Percentiles rank a stretch among this genome's conserved stretches.
phyloP scores from a whole-genome alignment of 2,329 filamentous ascomycete species.

The Coniochaeta pulveracea region DNA sequence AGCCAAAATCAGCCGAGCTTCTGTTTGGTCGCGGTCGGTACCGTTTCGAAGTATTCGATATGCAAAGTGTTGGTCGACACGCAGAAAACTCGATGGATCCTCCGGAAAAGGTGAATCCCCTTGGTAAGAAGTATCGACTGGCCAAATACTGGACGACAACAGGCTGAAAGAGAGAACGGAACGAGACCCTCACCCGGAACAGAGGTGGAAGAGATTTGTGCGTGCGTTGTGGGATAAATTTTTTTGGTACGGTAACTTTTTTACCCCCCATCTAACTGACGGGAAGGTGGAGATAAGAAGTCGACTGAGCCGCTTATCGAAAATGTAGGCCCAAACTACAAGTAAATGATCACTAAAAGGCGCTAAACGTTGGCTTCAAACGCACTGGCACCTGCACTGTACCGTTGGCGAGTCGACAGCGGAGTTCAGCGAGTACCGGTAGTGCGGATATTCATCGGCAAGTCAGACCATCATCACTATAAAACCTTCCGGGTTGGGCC shows the following conservation, averaged over 20 bases:
- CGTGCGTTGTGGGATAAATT: constrained; percentile 12
- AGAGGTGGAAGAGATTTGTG: constrained; percentile 9
- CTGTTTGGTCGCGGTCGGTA: background rate
- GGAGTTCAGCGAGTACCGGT: too few species aligned
- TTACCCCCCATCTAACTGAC: background rate
- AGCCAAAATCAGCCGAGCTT: constrained; percentile 1
- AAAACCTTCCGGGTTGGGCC: too few species aligned
- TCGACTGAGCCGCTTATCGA: constrained; percentile 1
- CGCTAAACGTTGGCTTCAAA: too few species aligned
- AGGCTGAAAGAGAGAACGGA: constrained; percentile 4
- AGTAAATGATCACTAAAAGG: too few species aligned
- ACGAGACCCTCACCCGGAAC: constrained; percentile 4
- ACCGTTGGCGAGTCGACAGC: too few species aligned
- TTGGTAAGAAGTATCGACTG: background rate
- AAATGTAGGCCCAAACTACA: too few species aligned
- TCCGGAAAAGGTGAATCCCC: constrained; percentile 2
- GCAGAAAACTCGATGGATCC: background rate
- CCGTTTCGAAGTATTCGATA: background rate
- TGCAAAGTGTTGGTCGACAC: background rate
- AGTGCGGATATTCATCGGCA: too few species aligned
- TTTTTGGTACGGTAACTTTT: constrained; percentile 11
- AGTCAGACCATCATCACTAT: too few species aligned
- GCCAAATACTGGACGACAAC: constrained; percentile 3
- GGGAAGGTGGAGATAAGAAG: constrained; percentile 4
- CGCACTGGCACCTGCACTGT: too few species aligned